Percentiles rank a stretch among this genome's conserved stretches.
These are phyloP conservation scores for Aurifilum marmelostoma DNA, from an alignment of 2,329 filamentous ascomycete genomes.

Conservation along the genomic window DNA sequence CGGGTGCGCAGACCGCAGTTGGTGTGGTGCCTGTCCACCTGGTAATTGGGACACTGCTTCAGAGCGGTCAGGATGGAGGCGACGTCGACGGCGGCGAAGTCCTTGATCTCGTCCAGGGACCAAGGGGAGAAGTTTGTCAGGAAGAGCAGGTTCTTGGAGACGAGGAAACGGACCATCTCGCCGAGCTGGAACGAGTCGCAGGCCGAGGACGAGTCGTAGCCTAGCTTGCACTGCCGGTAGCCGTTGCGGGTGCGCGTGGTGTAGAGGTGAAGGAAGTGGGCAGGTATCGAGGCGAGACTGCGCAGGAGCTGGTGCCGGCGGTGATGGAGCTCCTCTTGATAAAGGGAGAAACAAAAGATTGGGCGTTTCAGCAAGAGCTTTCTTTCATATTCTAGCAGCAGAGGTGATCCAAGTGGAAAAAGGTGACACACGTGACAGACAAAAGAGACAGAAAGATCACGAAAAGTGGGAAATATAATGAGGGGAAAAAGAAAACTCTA, in stretches of 20 bases:
- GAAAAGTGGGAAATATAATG: neutral
- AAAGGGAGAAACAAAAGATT: neutral
- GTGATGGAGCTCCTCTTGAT: conserved; percentile 50
- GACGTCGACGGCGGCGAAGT: conserved; percentile 63
- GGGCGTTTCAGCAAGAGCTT: conserved; percentile 1
- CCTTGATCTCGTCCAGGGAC: conserved; percentile 49
- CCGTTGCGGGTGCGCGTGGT: conserved; percentile 56
- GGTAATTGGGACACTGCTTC: conserved; percentile 70
- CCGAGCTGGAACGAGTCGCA: conserved; percentile 81
- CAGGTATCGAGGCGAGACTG: conserved; percentile 70
- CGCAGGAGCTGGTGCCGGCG: conserved; percentile 69
- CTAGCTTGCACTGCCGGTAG: conserved; percentile 67
- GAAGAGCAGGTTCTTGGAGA: conserved; percentile 61
- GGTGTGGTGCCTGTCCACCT: conserved; percentile 72
- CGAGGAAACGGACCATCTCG: conserved; percentile 74
- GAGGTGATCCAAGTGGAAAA: neutral
- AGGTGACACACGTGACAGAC: neutral
- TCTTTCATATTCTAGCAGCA: no score
- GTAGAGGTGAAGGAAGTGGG: conserved; percentile 69
- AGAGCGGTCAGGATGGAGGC: conserved; percentile 62
- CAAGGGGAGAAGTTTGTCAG: conserved; percentile 57
- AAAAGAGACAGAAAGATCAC: conserved; percentile 1
- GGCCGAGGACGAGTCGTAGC: conserved; percentile 71
- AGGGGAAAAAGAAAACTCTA: neutral
- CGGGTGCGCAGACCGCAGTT: conserved; percentile 73